These are phyloP conservation scores for Hondaea fermentalgiana DNA, from an alignment of 108 stramenopile species.

Conservation along the genomic window DNA sequence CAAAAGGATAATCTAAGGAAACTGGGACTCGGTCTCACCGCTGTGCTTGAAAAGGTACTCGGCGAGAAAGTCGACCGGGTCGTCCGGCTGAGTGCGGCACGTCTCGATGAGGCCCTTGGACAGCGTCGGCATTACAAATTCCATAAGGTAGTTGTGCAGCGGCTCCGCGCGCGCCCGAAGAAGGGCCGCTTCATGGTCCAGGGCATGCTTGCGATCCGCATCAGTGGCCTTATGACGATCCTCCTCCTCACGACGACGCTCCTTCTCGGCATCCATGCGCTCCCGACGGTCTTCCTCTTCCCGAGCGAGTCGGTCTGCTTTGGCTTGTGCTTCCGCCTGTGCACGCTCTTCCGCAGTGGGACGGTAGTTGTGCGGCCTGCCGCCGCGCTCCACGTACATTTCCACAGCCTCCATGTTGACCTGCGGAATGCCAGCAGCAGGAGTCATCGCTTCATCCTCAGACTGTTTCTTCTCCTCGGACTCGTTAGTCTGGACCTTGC, in stretches of 20 bases:
- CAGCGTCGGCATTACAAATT: background rate
- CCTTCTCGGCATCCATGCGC: background rate
- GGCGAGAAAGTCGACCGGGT: slow-evolving; percentile 19
- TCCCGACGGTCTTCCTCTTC: background rate
- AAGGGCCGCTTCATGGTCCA: background rate
- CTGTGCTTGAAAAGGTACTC: slow-evolving; percentile 17
- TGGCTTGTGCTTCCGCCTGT: background rate
- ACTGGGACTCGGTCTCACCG: background rate
- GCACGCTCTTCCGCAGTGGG: background rate
- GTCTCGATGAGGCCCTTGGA: slow-evolving; percentile 6
- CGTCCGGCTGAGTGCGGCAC: background rate
- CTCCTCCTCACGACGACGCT: background rate
- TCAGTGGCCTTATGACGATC: background rate
- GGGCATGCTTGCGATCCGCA: background rate
- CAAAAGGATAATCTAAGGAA: background rate
- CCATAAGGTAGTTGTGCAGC: background rate
- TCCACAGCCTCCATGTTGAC: background rate
- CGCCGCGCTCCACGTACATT: background rate
- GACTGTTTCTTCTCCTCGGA: background rate
- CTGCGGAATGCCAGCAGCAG: background rate
- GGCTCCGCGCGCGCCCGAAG: background rate
- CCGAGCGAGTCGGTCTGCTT: background rate
- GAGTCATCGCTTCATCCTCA: background rate
- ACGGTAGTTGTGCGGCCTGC: background rate
- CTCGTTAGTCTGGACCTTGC: background rate